A percentile compares a stretch with the other conserved stretches of the same genome.
phyloP scores from a whole-genome alignment of 371 early-diverging fungal genomes.

The Batkoa obscura region DNA sequence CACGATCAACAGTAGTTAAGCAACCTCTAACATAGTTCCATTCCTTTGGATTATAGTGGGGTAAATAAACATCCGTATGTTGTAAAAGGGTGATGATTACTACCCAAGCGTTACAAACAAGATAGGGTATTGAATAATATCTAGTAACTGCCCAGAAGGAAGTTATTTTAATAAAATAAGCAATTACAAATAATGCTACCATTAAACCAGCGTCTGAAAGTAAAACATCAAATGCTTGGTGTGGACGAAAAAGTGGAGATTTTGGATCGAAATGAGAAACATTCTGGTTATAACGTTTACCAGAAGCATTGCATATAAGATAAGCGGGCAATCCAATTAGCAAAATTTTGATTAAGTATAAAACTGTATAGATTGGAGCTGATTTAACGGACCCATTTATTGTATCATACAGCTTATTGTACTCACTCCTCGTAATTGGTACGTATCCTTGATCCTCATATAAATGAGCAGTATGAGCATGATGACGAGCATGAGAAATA shows the following conservation, averaged over 20 bases:
- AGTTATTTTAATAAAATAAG: constrained; percentile 16
- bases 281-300: constrained; percentile 47
- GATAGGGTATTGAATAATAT: constrained; percentile 73
- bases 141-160: constrained; percentile 37
- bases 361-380: constrained; percentile 16
- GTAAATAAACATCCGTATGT: constrained; percentile 64
- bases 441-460: constrained; percentile 76
- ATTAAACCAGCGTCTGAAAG: constrained; percentile 47
- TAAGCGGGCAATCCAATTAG: constrained; percentile 73
- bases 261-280: constrained; percentile 66
- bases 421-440: constrained; percentile 36
- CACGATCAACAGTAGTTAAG: constrained; percentile 68
- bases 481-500: constrained; percentile 59
- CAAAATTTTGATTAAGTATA: constrained; percentile 36
- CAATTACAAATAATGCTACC: constrained; percentile 25
- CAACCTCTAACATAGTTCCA: constrained; percentile 81
- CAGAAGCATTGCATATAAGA: constrained; percentile 46
- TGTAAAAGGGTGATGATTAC: constrained; percentile 76
- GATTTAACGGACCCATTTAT: constrained; percentile 11
- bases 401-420: constrained; percentile 20
- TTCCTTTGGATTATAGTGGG: constrained; percentile 50
- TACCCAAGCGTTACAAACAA: constrained; percentile 65
- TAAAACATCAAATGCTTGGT: constrained; percentile 40
- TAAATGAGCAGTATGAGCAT: constrained; percentile 64
- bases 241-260: constrained; percentile 49